Conservation (phyloP, 371 early-diverging fungal species). For the Nematocida sp. region DNA sequence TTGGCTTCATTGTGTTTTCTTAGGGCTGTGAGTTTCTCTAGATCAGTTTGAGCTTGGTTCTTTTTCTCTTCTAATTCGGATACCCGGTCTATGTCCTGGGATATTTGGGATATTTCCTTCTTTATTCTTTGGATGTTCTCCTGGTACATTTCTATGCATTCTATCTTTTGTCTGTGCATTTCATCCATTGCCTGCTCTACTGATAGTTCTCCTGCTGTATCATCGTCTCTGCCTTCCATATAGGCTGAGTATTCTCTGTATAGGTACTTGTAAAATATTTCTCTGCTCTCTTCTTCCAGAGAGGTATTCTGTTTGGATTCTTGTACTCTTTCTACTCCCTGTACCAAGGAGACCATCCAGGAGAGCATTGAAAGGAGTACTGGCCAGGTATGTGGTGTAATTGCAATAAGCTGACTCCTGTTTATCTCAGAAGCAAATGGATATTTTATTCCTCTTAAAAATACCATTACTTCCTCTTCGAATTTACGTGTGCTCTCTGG, state of each 20-base stretch:
- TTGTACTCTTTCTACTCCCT: background rate
- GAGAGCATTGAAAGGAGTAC: constrained; percentile 72
- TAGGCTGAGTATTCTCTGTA: constrained; percentile 62
- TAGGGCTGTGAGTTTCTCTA: constrained; percentile 52
- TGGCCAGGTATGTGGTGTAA: constrained; percentile 79
- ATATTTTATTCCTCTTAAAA: constrained; percentile 75
- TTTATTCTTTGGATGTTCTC: background rate
- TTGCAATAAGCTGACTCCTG: constrained; percentile 72
- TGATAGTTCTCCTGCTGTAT: constrained; percentile 3
- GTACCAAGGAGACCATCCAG: constrained; percentile 79
- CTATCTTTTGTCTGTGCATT: constrained; percentile 37
- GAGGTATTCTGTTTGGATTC: background rate
- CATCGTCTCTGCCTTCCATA: constrained; percentile 60
- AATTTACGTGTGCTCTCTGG: constrained; percentile 68
- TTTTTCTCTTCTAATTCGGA: constrained; percentile 49
- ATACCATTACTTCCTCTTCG: constrained; percentile 74
- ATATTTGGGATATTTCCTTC: constrained; percentile 24
- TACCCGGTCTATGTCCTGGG: constrained; percentile 47
- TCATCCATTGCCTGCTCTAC: constrained; percentile 13
- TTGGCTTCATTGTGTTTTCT: constrained; percentile 58
- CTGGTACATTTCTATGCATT: background rate
- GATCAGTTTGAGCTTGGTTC: constrained; percentile 52
- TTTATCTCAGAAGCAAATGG: constrained; percentile 79
- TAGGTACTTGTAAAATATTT: constrained; percentile 60
- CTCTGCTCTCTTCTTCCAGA: constrained; percentile 26